Base-by-base conservation (phyloP, 2,329 filamentous ascomycete genomes). In the Claviceps africana region DNA sequence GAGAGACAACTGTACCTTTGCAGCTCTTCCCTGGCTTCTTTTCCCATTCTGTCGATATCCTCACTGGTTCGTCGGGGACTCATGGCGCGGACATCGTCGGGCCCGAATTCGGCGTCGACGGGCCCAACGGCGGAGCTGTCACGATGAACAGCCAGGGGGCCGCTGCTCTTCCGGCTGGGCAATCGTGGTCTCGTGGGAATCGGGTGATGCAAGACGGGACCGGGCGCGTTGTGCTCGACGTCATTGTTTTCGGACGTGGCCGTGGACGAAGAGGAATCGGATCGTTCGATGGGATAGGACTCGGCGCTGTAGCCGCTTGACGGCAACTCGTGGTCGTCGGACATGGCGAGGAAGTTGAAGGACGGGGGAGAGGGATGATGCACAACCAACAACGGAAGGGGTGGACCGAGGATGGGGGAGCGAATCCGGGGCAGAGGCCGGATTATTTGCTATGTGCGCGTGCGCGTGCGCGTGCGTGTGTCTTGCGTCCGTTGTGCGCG, bases 61-160 rank as follows among this genome's bases (percentile, higher is more conserved):
- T 93, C 88, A 61, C 85, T 94, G 57, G 88, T 95, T 61, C 91
- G 76, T 59, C 91, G 77, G 2, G 91, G 91, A 65, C 90, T 96
- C 91, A 98, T 97, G 55, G 88, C 86, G 62, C 91, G 76, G 56
- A 93, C 90, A 66, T 96, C 90, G 65, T 88, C 86, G 25, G 89
- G 85, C 28, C 89, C 88, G 60, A 89, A 86, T 56, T 87, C 78
- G 56, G 85, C 79, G 57, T 88, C 83, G 55, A 83, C 72, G 37
- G 86, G 79, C 58, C 87, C 85, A 55, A 88, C 81, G 54, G 84
- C 81, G 21, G 79, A 81, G 61, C 78, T 85, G 63, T 91, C 86
- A 59, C 87, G 80, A 37, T 85, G 84, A 40, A 94, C 85, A 57
- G 90, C 86, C 57, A 93, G 84, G 47, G 88, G 88, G 53, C 86